phyloP scores from a whole-genome alignment of 208 protist species.

The Crithidia brevicula region DNA sequence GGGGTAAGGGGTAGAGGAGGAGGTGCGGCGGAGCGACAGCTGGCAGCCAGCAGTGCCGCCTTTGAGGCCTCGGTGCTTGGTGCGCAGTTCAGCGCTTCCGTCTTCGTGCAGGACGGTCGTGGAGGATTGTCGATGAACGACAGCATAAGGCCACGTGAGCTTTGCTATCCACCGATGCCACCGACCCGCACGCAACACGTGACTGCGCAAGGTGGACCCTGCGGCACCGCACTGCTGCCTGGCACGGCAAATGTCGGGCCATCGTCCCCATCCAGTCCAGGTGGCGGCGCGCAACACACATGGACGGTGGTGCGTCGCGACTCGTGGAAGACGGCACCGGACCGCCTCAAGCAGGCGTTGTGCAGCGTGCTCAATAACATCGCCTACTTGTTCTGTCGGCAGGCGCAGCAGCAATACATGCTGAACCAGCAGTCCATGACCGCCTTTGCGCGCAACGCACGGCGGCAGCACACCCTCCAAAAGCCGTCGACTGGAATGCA shows the following conservation, averaged over 20 bases:
- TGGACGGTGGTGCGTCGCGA: constrained; percentile 8
- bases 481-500: constrained; percentile 24
- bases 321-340: not conserved
- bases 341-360: constrained; percentile 38
- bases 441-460: constrained; percentile 22
- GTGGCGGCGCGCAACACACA: not conserved
- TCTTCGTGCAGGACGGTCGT: constrained; percentile 5
- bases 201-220: not conserved
- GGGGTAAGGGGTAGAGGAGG: too few species aligned
- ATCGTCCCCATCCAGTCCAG: not conserved
- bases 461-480: constrained; percentile 25
- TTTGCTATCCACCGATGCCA: too few species aligned
- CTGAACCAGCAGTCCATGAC: constrained; percentile 24
- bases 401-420: constrained; percentile 37
- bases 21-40: not conserved
- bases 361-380: constrained; percentile 51
- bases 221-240: not conserved
- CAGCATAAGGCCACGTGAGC: too few species aligned
- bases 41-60: not conserved
- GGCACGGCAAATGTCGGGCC: not conserved
- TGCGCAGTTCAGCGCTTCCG: constrained; percentile 4
- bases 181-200: not conserved
- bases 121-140: not conserved
- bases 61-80: constrained; percentile 3
- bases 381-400: constrained; percentile 43